Base-by-base conservation (phyloP, 1,284 basidiomycete species). In the Hortiboletus rubellus region DNA sequence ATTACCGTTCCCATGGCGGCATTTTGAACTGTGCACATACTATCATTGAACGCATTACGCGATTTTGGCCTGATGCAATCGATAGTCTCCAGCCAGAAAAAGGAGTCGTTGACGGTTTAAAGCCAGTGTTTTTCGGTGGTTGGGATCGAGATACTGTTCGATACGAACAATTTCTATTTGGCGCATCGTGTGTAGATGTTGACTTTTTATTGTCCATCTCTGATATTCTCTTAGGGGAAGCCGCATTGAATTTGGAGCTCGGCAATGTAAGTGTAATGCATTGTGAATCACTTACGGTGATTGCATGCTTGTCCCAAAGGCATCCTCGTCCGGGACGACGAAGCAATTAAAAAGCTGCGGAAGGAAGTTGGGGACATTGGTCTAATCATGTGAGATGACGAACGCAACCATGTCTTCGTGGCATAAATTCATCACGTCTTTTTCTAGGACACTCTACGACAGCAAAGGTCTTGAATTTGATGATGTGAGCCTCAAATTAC, bases 1-100 rank as follows among this genome's bases (percentile, higher is more conserved):
- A 91, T 63, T 89, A 87, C 65, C 81, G 89, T 10, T 89, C 87
- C 0, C 89, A 91, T 62, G 80, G 79, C 0, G 89, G 89, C 2
- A 86, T 87, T 33, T 82, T 89, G n/a, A 78, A 82, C 45, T 86
- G 85, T 57, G 88, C 87, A 0, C 80, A 83, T 49, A 82, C 80
- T 0, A 72, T 91, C 7, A 80, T 22, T 22, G 22, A 22, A 22
- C 22, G 22, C 22, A 22, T 22, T 3, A 22, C 22, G 22, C 22
- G 22, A 91, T 10, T 87, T 54, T 91, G 87, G 84, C 84, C 85
- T 0, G 69, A 86, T 62, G 75, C 86, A 0, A 87, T 91, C 41
- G 89, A 91, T 63, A 61, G 60, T 1, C 76, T 91, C 15, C 74
- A 76, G 2, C 78, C 74, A 9, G 89, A 91, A 66, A 73, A 70